A percentile compares a stretch with the other conserved stretches of the same genome.
These are phyloP conservation scores for Isabelozyma rhagii DNA, from an alignment of 805 yeast species.

Conservation along the genomic window DNA sequence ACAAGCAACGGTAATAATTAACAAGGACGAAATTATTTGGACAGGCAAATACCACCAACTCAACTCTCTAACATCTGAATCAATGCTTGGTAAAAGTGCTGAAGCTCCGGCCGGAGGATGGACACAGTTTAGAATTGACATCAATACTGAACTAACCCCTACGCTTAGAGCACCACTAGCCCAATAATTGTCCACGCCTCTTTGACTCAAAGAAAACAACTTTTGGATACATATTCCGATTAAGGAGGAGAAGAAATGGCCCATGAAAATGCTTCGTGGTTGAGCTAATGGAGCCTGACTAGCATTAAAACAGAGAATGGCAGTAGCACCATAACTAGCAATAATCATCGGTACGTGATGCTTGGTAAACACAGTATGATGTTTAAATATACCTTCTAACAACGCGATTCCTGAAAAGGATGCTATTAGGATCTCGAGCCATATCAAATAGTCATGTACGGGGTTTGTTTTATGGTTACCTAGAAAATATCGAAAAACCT, in stretches of 20 bases:
- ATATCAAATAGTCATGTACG: constrained; percentile 35
- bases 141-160: constrained; percentile 49
- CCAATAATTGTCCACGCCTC: constrained; percentile 50
- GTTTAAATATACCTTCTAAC: constrained; percentile 45
- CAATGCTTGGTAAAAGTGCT: constrained; percentile 55
- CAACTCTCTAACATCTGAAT: constrained; percentile 42
- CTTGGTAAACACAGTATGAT: constrained; percentile 33
- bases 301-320: constrained; percentile 56
- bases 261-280: constrained; percentile 57
- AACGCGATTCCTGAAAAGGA: constrained; percentile 46
- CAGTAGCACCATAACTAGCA: constrained; percentile 62
- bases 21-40: constrained; percentile 46
- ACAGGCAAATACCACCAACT: constrained; percentile 67
- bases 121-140: constrained; percentile 52
- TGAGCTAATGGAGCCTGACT: constrained; percentile 59
- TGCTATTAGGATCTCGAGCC: constrained; percentile 46
- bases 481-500: constrained; percentile 29
- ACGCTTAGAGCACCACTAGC: constrained; percentile 58
- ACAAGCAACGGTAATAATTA: constrained; percentile 49
- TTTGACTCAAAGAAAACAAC: constrained; percentile 44
- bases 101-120: constrained; percentile 78
- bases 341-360: constrained; percentile 48
- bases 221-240: constrained; percentile 55
- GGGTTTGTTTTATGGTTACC: constrained; percentile 35
- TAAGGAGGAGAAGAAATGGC: constrained; percentile 52